Evolutionary conservation across 345 rosid genomes (phyloP).

Genomic region (Lepidium aucheri): DNA sequence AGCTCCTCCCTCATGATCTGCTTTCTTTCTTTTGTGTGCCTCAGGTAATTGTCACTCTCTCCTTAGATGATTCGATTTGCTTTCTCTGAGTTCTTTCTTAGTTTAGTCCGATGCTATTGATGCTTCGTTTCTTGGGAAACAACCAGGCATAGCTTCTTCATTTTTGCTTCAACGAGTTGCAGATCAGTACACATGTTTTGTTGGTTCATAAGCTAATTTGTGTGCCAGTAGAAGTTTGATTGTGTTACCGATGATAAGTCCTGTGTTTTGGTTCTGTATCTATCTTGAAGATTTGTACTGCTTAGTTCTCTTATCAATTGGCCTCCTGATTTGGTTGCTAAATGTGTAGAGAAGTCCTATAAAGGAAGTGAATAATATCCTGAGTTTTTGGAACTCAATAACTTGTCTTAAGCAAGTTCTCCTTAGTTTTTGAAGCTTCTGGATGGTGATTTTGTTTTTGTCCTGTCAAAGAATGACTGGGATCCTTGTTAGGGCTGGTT

Average conservation of each 20-base stretch:
- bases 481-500: not conserved
- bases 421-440: not conserved
- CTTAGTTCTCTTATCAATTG: not conserved
- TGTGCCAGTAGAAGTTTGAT: not conserved
- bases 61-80: not conserved
- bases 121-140: no score
- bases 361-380: not conserved
- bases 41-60: constrained; percentile 1
- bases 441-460: not conserved
- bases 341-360: not conserved
- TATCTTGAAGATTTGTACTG: not conserved
- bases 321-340: not conserved
- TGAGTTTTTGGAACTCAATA: not conserved
- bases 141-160: no score
- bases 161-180: no score
- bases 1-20: constrained; percentile 37
- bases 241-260: not conserved
- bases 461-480: no score
- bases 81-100: not conserved
- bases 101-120: not conserved
- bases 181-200: no score
- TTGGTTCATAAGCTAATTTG: no score
- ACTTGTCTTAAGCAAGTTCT: not conserved
- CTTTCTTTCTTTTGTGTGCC: not conserved
- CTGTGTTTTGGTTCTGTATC: not conserved